Evolutionary conservation across 23 red algal genomes (phyloP).

Genomic region (Gracilariopsis chorda): DNA sequence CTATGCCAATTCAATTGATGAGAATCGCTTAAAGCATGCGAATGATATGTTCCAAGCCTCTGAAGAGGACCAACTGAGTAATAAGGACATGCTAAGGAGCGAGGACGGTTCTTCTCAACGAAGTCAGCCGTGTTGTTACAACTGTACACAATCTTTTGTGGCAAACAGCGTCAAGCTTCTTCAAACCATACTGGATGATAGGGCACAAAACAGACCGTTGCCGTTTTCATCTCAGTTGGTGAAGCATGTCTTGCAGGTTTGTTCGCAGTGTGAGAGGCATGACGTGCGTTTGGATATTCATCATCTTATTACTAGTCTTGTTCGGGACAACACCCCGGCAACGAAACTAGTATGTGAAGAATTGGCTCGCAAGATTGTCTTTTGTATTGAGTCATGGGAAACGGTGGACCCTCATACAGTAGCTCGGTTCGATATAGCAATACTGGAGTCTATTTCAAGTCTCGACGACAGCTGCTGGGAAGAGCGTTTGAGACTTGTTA

Average conservation of each 20-base stretch:
- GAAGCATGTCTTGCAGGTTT: conserved; percentile 15
- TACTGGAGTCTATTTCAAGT: conserved; percentile 44
- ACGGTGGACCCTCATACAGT: conserved; percentile 53
- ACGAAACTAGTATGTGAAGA: conserved; percentile 49
- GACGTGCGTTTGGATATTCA: conserved; percentile 40
- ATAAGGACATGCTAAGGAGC: background rate
- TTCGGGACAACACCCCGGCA: conserved; percentile 30
- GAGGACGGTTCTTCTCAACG: background rate
- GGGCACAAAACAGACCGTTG: background rate
- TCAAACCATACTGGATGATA: background rate
- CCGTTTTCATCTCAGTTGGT: conserved; percentile 1
- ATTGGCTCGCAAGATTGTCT: conserved; percentile 49
- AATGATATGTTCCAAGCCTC: conserved; percentile 2
- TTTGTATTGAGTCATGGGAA: conserved; percentile 68
- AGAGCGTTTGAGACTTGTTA: conserved; percentile 51
- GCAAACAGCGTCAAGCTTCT: conserved; percentile 24
- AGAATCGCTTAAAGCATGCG: conserved; percentile 25
- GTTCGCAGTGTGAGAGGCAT: conserved; percentile 27
- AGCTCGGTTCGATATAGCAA: conserved; percentile 51
- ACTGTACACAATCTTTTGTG: conserved; percentile 64
- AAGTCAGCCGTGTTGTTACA: conserved; percentile 40
- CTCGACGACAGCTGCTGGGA: conserved; percentile 60
- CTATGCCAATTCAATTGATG: conserved; percentile 45
- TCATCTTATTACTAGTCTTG: conserved; percentile 36
- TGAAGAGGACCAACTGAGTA: background rate